phyloP scores from a whole-genome alignment of 192 early-diverging fungal species.

The Umbelopsis ramanniana region DNA sequence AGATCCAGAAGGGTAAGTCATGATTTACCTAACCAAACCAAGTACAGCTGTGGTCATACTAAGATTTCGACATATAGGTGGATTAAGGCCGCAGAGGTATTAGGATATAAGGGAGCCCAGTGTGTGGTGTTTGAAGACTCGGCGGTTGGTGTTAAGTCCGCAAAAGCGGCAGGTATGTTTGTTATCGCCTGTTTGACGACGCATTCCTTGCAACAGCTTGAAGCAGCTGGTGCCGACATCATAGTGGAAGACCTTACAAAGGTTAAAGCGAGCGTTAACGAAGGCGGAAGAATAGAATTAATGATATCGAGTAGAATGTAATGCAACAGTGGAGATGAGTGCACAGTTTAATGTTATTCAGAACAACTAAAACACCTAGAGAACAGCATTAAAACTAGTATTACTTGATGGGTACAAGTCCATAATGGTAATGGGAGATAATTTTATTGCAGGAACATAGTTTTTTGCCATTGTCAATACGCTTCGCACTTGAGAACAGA shows the following conservation, averaged over 20 bases:
- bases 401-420: no score
- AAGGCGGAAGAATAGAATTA: constrained; percentile 43
- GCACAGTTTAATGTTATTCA: not conserved
- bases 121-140: constrained; percentile 61
- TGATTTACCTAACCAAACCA: no score
- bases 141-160: constrained; percentile 49
- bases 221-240: constrained; percentile 44
- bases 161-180: constrained; percentile 45
- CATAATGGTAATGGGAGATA: no score
- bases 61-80: constrained; percentile 25
- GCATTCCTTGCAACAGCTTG: constrained; percentile 39
- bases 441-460: no score
- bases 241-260: constrained; percentile 48
- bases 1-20: constrained; percentile 34
- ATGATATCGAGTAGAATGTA: not conserved
- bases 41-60: no score
- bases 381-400: no score
- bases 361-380: no score
- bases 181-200: constrained; percentile 47
- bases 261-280: constrained; percentile 37
- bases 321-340: not conserved
- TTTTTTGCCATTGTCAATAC: no score
- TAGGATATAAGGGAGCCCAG: constrained; percentile 37
- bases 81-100: constrained; percentile 35
- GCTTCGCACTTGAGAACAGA: no score